Evolutionary conservation across 1,284 basidiomycete genomes (phyloP), one percentile per base, ranked within the genome.

Genomic region (Apiotrichum akiyoshidainum): DNA sequence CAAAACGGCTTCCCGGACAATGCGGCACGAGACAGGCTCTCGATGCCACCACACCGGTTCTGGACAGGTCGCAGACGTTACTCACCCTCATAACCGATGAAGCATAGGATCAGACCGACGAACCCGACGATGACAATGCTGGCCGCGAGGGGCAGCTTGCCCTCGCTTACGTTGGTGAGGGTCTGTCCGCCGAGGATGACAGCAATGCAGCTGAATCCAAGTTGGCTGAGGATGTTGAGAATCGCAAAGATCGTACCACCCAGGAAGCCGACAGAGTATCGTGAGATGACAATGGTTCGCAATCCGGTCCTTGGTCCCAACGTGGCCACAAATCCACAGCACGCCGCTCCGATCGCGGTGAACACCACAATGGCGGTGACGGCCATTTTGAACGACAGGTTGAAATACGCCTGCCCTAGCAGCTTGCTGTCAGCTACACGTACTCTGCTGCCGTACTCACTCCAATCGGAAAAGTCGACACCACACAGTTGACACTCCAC

Each of bases 261-360:
- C 41, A 82, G 66, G 64, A 83, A 85, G 6, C 84, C 85, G 4
- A 83, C 83, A 55, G 81, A 82, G 62, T 66, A 66, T 13, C 63
- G 61, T 14, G 66, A 67, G 35, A 77, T 71, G 12, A 79, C 77
- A 83, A 87, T 86, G 0, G 85, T 86, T 7, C 86, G 79, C 51
- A 87, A 70, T 9, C 86, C 86, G 0, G 83, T 83, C 62, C 78
- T 74, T 1, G 85, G 85, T 0, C 86, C 86, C n/a, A 87, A 79
- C 1, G 80, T 84, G 14, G 84, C 82, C 51, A 85, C 81, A 66
- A 84, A 84, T 0, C 82, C 81, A 0, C 80, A 80, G 21, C 76
- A 67, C 5, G 65, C 64, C 0, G 69, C 71, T 40, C 78, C 78
- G 35, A 80, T 68, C 0, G 70, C 73, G 17, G 72, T 70, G 48